Percentiles rank a stretch among this genome's conserved stretches.
These are phyloP conservation scores for Cladochytrium replicatum DNA, from an alignment of 192 early-diverging fungal species.

Conservation along the genomic window DNA sequence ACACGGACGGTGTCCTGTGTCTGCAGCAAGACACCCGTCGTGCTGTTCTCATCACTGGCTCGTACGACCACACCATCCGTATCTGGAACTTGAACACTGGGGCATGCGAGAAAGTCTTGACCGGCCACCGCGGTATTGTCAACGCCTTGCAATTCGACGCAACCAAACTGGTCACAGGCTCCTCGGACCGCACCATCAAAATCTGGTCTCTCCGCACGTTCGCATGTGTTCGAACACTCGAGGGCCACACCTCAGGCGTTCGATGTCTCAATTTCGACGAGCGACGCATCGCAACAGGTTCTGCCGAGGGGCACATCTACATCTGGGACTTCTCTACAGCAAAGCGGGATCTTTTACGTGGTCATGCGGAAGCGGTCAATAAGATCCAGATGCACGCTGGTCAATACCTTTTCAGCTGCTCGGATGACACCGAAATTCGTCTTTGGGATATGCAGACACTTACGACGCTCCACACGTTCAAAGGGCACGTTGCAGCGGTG, in stretches of 20 bases:
- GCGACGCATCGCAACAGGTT: slow-evolving; percentile 72
- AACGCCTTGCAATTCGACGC: slow-evolving; percentile 91
- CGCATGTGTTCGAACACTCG: slow-evolving; percentile 72
- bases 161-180: slow-evolving; percentile 82
- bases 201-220: slow-evolving; percentile 89
- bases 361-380: slow-evolving; percentile 90
- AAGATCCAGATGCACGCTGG: slow-evolving; percentile 62
- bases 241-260: slow-evolving; percentile 70
- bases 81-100: slow-evolving; percentile 85
- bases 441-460: slow-evolving; percentile 74
- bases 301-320: slow-evolving; percentile 68
- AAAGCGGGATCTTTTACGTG: slow-evolving; percentile 59
- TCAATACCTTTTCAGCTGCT: slow-evolving; percentile 62
- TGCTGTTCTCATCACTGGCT: slow-evolving; percentile 72
- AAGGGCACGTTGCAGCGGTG: slow-evolving; percentile 36
- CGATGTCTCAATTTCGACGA: slow-evolving; percentile 73
- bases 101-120: slow-evolving; percentile 63
- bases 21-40: slow-evolving; percentile 72
- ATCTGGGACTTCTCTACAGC: slow-evolving; percentile 73
- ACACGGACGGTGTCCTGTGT: slow-evolving; percentile 84
- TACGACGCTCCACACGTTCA: slow-evolving; percentile 48
- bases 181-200: slow-evolving; percentile 81
- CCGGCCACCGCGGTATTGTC: slow-evolving; percentile 77
- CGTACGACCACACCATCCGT: slow-evolving; percentile 76
- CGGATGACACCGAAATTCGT: slow-evolving; percentile 83